These are phyloP conservation scores for Phialocephala subalpina DNA, from an alignment of 2,329 filamentous ascomycete genomes.

Conservation along the genomic window DNA sequence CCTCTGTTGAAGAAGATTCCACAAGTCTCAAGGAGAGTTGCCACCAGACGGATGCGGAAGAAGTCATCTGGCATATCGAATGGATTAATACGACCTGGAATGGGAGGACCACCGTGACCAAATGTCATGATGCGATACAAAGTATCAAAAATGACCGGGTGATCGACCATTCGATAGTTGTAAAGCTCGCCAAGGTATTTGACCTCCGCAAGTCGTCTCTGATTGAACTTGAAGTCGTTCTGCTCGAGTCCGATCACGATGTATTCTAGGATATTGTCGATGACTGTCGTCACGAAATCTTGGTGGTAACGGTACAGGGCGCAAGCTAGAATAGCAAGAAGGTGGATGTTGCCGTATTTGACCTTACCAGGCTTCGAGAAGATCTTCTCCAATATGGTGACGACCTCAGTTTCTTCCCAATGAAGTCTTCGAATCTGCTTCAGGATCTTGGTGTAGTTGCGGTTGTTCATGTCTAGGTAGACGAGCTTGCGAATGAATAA, in stretches of 20 bases:
- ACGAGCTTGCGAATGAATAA: conserved; percentile 92
- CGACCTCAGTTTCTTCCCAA: conserved; percentile 87
- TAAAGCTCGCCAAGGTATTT: conserved; percentile 97
- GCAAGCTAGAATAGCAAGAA: conserved; percentile 88
- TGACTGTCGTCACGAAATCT: conserved; percentile 87
- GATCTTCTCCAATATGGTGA: conserved; percentile 71
- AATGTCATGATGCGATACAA: conserved; percentile 95
- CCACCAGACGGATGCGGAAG: conserved; percentile 91
- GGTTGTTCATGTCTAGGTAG: conserved; percentile 92
- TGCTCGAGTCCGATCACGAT: conserved; percentile 89
- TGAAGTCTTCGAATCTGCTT: conserved; percentile 95
- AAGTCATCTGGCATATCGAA: conserved; percentile 93
- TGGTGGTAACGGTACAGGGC: conserved; percentile 92
- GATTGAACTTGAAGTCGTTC: conserved; percentile 98
- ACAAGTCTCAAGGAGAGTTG: conserved; percentile 91
- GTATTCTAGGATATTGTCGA: conserved; percentile 90
- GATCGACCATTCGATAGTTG: conserved; percentile 96
- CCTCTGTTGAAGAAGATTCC: conserved; percentile 97
- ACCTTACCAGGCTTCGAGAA: conserved; percentile 97
- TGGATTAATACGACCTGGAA: conserved; percentile 77
- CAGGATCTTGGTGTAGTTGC: conserved; percentile 90
- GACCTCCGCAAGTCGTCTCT: conserved; percentile 91
- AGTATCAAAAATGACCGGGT: conserved; percentile 92
- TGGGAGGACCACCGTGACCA: conserved; percentile 83
- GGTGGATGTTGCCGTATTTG: conserved; percentile 95